Conservation (phyloP, 2,329 filamentous ascomycete species). For the Chrysosporium queenslandicum region DNA sequence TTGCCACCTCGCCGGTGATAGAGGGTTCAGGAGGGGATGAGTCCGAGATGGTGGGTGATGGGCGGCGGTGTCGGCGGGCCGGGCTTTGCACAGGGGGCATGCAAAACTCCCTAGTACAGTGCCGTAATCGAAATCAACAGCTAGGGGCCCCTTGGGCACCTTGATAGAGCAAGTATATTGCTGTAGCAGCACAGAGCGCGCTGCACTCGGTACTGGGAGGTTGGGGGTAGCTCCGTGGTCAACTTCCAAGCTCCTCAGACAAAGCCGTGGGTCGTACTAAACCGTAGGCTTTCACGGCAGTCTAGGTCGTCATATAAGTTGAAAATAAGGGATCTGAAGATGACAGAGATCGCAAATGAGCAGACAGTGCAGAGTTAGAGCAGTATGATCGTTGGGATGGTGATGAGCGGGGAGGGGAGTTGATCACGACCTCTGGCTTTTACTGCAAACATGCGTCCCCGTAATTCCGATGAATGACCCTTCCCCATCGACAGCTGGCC, state of each 20-base stretch:
- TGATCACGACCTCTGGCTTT: not conserved
- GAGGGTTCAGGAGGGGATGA: constrained; percentile 19
- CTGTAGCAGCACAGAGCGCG: not conserved
- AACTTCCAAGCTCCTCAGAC: not conserved
- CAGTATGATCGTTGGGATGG: not conserved
- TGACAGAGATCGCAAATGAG: not conserved
- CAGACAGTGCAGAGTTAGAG: not conserved
- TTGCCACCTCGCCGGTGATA: constrained; percentile 13
- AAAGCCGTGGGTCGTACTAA: not conserved
- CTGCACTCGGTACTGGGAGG: not conserved
- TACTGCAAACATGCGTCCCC: not conserved
- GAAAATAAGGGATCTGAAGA: too few relatives aligned
- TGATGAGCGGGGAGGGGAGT: not conserved
- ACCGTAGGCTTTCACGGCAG: too few relatives aligned
- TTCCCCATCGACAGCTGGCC: not conserved
- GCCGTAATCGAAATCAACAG: constrained; percentile 21
- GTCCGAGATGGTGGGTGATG: constrained; percentile 27
- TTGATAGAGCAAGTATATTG: not conserved
- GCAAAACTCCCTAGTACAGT: constrained; percentile 23
- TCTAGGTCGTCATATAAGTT: not conserved
- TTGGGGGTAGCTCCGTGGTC: not conserved
- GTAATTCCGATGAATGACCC: constrained; percentile 8
- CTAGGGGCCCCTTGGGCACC: constrained; percentile 20
- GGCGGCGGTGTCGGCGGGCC: constrained; percentile 31
- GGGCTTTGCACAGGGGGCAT: constrained; percentile 37